These are phyloP conservation scores for Cordyceps javanica DNA, from an alignment of 2,329 filamentous ascomycete species.

Conservation along the genomic window DNA sequence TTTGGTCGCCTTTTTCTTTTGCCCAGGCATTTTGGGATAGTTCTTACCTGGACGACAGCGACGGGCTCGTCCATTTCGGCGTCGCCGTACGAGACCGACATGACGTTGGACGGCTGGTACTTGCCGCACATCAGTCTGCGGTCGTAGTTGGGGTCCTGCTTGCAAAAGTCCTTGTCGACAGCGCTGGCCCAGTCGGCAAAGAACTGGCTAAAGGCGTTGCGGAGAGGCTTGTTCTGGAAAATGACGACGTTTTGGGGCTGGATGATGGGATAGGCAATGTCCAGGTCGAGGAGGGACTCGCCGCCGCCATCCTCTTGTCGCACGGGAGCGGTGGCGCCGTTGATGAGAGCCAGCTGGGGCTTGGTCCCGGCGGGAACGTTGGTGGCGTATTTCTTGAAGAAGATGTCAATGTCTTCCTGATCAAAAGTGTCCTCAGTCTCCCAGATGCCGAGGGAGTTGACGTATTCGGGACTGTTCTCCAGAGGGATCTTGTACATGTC, in stretches of 20 bases:
- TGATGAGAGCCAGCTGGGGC: conserved; percentile 13
- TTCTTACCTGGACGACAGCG: conserved; percentile 39
- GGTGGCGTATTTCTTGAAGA: conserved; percentile 35
- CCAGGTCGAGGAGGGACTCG: conserved; percentile 43
- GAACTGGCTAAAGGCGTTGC: conserved; percentile 24
- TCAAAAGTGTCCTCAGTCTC: conserved; percentile 48
- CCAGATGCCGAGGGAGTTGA: conserved; percentile 45
- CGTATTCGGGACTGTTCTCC: conserved; percentile 23
- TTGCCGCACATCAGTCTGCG: conserved; percentile 32
- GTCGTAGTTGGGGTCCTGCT: conserved; percentile 35
- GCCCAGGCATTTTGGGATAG: conserved; percentile 12
- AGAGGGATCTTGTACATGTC: conserved; percentile 39
- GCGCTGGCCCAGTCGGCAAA: conserved; percentile 44
- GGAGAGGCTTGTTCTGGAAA: conserved; percentile 20
- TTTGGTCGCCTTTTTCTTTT: background rate
- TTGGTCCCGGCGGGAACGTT: conserved; percentile 13
- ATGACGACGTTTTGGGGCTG: conserved; percentile 42
- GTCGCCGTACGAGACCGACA: conserved; percentile 42
- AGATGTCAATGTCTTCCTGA: conserved; percentile 41
- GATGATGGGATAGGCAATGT: conserved; percentile 43
- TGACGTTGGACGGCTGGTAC: conserved; percentile 21
- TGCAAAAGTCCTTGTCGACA: conserved; percentile 48
- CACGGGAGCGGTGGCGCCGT: conserved; percentile 14
- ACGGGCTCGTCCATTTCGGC: conserved; percentile 28
- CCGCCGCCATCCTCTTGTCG: conserved; percentile 20